phyloP scores from a whole-genome alignment of 148 eudicot species.

The Rhododendron henanense region DNA sequence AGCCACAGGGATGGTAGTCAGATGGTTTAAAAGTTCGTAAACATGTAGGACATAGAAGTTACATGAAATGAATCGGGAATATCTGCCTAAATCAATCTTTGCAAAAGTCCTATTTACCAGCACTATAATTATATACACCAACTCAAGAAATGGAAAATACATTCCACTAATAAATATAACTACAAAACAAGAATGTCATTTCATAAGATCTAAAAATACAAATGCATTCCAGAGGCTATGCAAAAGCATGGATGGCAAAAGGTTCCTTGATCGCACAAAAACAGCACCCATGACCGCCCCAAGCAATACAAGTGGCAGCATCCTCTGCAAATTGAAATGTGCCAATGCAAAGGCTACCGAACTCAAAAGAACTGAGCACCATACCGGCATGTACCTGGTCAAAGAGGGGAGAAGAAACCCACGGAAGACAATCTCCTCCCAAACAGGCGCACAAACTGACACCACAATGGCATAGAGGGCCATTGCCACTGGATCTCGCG shows the following conservation, averaged over 20 bases:
- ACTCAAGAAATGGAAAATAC: background rate
- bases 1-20: background rate
- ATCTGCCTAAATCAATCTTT: background rate
- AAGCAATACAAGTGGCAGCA: conserved; percentile 68
- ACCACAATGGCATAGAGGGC: conserved; percentile 58
- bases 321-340: conserved; percentile 82
- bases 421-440: conserved; percentile 82
- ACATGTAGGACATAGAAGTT: background rate
- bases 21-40: background rate
- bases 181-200: conserved; percentile 28
- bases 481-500: conserved; percentile 76
- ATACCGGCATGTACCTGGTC: conserved; percentile 81
- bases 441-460: conserved; percentile 71
- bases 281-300: conserved; percentile 76
- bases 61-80: background rate
- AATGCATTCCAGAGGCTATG: conserved; percentile 87
- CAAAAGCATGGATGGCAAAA: conserved; percentile 62
- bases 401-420: conserved; percentile 84
- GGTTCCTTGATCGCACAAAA: conserved; percentile 62
- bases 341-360: conserved; percentile 74
- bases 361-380: conserved; percentile 72
- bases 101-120: background rate
- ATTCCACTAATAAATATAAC: conserved; percentile 4
- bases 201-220: conserved; percentile 82
- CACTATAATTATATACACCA: conserved; percentile 2